Conservation (phyloP, 2,329 filamentous ascomycete genomes). For the Amauroascus verrucosus region DNA sequence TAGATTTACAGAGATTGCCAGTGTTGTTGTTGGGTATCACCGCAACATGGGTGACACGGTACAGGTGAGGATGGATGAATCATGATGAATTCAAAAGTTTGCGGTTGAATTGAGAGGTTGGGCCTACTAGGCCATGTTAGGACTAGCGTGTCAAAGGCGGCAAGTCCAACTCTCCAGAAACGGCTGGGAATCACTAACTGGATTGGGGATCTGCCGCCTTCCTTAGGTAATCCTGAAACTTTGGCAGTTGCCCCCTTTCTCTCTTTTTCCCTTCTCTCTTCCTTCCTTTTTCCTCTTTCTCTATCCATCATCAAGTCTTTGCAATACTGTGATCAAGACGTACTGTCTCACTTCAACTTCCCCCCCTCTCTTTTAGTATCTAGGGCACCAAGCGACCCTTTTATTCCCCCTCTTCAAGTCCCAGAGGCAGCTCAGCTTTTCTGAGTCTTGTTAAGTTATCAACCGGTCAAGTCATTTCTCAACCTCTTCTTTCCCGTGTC, state of each 20-base stretch:
- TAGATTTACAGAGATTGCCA: no score
- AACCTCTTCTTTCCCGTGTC: slow-evolving; percentile 27
- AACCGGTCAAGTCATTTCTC: slow-evolving; percentile 29
- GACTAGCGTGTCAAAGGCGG: neutral
- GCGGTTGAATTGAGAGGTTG: neutral
- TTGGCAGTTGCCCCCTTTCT: slow-evolving; percentile 9
- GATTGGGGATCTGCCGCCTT: slow-evolving; percentile 2
- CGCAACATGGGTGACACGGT: no score
- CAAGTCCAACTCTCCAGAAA: neutral
- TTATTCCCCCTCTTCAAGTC: slow-evolving; percentile 52
- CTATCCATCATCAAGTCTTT: slow-evolving; percentile 14
- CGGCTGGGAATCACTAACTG: neutral
- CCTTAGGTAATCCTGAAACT: slow-evolving; percentile 3
- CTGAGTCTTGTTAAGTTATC: slow-evolving; percentile 52
- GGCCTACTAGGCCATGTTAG: neutral
- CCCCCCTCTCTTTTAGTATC: slow-evolving; percentile 38
- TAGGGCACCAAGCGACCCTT: slow-evolving; percentile 90
- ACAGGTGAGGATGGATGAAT: neutral
- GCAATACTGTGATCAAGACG: slow-evolving; percentile 18
- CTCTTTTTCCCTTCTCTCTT: slow-evolving; percentile 6
- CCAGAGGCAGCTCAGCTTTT: slow-evolving; percentile 37
- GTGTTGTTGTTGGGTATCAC: no score
- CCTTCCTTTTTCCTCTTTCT: slow-evolving; percentile 17
- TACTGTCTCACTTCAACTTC: slow-evolving; percentile 16
- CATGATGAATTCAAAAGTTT: neutral